Evolutionary conservation across 352 stramenopile species (phyloP).

Genomic region (Peronospora destructor): DNA sequence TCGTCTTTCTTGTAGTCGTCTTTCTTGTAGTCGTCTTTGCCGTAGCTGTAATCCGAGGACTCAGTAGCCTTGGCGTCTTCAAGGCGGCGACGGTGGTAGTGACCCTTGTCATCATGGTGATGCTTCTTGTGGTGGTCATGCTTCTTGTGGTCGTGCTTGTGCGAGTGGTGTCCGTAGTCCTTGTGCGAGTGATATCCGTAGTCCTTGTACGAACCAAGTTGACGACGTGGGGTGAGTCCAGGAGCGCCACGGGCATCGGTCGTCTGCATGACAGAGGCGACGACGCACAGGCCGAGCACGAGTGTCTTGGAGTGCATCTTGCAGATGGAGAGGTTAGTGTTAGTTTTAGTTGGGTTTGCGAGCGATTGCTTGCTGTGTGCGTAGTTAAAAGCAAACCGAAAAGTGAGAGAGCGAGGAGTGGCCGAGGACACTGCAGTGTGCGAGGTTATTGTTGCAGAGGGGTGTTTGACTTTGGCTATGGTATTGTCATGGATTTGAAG

Average conservation of each 20-base stretch:
- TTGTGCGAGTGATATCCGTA: slow-evolving; percentile 10
- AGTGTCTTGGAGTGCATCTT: slow-evolving; percentile 21
- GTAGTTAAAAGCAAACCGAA: slow-evolving; percentile 5
- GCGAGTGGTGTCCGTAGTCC: too few species aligned
- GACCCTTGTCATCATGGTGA: slow-evolving; percentile 9
- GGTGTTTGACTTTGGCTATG: not conserved
- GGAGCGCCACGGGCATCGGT: slow-evolving; percentile 5
- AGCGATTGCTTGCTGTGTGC: not conserved
- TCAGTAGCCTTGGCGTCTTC: slow-evolving; percentile 15
- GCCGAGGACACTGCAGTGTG: not conserved
- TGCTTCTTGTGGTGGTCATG: slow-evolving; percentile 9
- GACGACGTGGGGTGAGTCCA: slow-evolving; percentile 4
- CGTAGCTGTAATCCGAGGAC: slow-evolving; percentile 18
- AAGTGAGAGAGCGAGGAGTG: slow-evolving; percentile 9
- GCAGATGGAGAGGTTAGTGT: not conserved
- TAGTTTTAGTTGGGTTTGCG: not conserved
- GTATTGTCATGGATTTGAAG: not conserved
- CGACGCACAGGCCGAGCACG: slow-evolving; percentile 15
- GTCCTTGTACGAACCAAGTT: slow-evolving; percentile 19
- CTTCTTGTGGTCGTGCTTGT: not conserved
- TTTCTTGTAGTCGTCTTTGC: slow-evolving; percentile 4
- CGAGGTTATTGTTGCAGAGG: not conserved
- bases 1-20: slow-evolving; percentile 5
- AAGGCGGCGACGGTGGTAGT: slow-evolving; percentile 18
- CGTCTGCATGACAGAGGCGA: slow-evolving; percentile 8